Evolutionary conservation across 2,329 filamentous ascomycete genomes (phyloP), one percentile per base, ranked within the genome.

Genomic region (Diaporthe vaccinii): DNA sequence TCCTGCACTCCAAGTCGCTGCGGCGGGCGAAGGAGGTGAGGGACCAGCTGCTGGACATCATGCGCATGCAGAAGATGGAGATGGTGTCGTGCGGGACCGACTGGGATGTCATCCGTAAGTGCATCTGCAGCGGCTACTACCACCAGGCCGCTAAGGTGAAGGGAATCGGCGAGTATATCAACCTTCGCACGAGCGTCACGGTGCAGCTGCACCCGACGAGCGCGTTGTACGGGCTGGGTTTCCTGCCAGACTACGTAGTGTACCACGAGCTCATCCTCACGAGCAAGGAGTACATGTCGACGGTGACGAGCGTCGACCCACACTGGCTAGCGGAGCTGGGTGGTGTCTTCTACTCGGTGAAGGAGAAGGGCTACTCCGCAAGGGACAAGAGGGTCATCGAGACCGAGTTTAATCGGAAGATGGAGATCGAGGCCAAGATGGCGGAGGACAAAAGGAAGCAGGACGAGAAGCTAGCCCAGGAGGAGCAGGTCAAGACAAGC

Each of bases 221-320:
- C 78, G 95, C 97, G 2, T 89, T 99, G 0, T 98, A 98, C 82
- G 97, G 97, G 34, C 89, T 95, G 1, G 97, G 97, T 5, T 97
- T 98, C 84, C 91, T 98, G 34, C 97, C 97, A 1, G 97, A 99
- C 82, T 98, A 98, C 81, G 95, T 99, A 71, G 92, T 99, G 57
- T 99, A 99, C 84, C 97, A 99, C 87, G 97, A 99, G 84, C 91
- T 99, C 75, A 98, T 99, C 80, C 91, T 99, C 76, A 99, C 97
- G 0, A 95, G 93, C 74, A 98, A 98, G 82, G 97, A 98, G 83
- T 99, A 98, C 86, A 98, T 99, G 92, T 97, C 95, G 4, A 98
- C 95, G 6, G 97, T 99, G 14, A 99, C 97, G 6, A 92, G 95
- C 1, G 97, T 99, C 1, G 97, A 99, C 83, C 96, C 97, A 71